Evolutionary conservation across 2,329 filamentous ascomycete species (phyloP).

Genomic region (Beauveria caledonica): DNA sequence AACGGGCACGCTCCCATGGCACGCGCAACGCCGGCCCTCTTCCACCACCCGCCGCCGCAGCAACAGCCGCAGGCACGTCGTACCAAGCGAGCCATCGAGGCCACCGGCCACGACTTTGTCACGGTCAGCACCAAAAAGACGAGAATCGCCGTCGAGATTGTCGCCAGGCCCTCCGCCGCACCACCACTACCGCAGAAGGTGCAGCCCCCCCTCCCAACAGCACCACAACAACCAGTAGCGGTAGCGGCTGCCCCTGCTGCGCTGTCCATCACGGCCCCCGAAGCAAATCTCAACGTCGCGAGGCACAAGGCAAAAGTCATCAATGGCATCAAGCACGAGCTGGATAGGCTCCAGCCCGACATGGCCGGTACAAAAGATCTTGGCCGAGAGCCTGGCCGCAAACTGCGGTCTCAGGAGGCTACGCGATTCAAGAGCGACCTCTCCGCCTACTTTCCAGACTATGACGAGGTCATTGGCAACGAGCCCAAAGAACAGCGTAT

Average conservation of each 20-base stretch:
- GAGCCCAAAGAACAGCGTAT: constrained; percentile 68
- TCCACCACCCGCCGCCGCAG: constrained; percentile 20
- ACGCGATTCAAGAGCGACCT: constrained; percentile 86
- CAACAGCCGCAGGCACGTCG: constrained; percentile 24
- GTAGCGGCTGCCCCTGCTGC: constrained; percentile 13
- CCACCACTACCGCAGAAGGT: constrained; percentile 19
- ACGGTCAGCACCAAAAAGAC: constrained; percentile 39
- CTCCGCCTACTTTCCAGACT: constrained; percentile 83
- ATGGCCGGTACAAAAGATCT: constrained; percentile 44
- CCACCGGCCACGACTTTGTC: constrained; percentile 36
- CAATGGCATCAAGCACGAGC: constrained; percentile 55
- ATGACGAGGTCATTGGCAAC: constrained; percentile 88
- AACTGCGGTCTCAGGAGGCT: constrained; percentile 78
- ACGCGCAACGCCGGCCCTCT: constrained; percentile 24
- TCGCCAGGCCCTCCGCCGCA: constrained; percentile 21
- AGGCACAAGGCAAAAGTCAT: constrained; percentile 50
- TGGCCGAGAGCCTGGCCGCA: constrained; percentile 63
- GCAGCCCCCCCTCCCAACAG: constrained; percentile 19
- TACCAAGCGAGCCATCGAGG: constrained; percentile 42
- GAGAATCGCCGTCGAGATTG: constrained; percentile 46
- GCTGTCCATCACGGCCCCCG: constrained; percentile 16
- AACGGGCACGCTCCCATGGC: constrained; percentile 19
- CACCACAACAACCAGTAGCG: constrained; percentile 15
- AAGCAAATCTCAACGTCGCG: constrained; percentile 27
- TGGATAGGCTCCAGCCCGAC: constrained; percentile 46